phyloP scores from a whole-genome alignment of 768 basidiomycete genomes.

The Hygrocybe punicea region DNA sequence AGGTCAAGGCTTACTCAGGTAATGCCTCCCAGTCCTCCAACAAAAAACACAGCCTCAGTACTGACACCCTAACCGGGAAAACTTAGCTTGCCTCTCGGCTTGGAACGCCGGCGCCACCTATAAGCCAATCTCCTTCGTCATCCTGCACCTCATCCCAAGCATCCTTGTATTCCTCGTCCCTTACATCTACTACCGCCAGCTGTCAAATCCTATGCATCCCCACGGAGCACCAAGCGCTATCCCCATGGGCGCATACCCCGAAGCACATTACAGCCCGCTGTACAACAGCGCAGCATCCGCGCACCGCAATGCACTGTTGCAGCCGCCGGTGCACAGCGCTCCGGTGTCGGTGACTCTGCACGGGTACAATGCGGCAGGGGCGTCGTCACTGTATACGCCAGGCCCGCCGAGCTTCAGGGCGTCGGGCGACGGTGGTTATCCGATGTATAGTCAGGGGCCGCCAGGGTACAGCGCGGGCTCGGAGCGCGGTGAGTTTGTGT shows the following conservation, averaged over 20 bases:
- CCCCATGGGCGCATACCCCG: not conserved
- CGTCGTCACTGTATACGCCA: not conserved
- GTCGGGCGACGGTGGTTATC: not conserved
- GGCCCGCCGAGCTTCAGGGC: conserved; percentile 6
- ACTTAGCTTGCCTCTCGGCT: conserved; percentile 5
- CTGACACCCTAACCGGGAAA: not conserved
- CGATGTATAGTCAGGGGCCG: not conserved
- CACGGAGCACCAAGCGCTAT: not conserved
- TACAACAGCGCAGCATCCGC: not conserved
- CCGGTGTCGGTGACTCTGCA: not conserved
- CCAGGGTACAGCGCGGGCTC: no score
- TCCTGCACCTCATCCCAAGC: conserved; percentile 10
- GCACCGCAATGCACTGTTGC: not conserved
- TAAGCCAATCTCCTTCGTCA: conserved; percentile 4
- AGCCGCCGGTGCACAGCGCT: not conserved
- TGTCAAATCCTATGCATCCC: not conserved
- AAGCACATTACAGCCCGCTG: conserved; percentile 1
- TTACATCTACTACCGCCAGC: conserved; percentile 10
- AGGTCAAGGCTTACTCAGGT: not conserved
- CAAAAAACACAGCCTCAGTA: not conserved
- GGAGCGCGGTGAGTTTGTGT: not conserved
- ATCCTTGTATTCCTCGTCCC: conserved; percentile 8
- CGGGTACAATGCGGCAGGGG: not conserved
- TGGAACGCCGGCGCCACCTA: not conserved
- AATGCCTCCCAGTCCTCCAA: not conserved